Base-by-base conservation (phyloP, 225 moss, liverwort and hornwort species). In the Polytrichum commune region DNA sequence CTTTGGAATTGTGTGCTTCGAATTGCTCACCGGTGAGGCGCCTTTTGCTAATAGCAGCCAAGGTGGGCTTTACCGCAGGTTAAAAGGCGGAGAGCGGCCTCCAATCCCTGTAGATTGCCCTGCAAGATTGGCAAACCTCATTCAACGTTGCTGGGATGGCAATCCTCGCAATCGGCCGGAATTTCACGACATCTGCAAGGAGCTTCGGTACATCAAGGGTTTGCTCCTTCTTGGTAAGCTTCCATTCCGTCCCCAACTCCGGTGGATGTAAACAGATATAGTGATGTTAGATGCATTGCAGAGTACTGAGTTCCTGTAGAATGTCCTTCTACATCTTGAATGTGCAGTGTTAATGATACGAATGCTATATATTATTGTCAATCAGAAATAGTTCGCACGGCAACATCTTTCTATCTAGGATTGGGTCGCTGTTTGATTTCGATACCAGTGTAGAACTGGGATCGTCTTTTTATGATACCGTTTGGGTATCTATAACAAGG, bases 171-270 rank as follows among this genome's bases (percentile, higher is more conserved):
- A 1, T 16, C 74, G 77, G 35, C 78, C 78, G 3, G 74, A 73
- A 62, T 81, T 77, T n/a, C 2, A 33, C 5, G 20, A 70, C 1
- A 77, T 81, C 57, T 81, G 77, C 55, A 70, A 54, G 5, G 77
- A 81, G 70, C 77, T 81, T 1, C 5, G 74, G n/a, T 73, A 54
- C 65, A 73, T 77, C 55, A 81, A 76, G 35, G 73, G 81, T 23
- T 62, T 81, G 27, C 76, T 77, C 66, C 54, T 81, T 6, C 72
- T 22, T 73, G 80, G 79, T 75, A 70, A 66, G 27, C 22, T 63
- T 63, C 26, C 13, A 63, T 23, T 46, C 46, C 46, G 13, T 46
- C 16, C 46, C 46, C 13, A 13, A 16, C 46, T 16, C 13, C 1
- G 46, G 46, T 46, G 46, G 35, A 16, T 46, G 16, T 46, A 46